Conservation (phyloP, 1,284 basidiomycete species). For the Microstroma glucosiphilum region DNA sequence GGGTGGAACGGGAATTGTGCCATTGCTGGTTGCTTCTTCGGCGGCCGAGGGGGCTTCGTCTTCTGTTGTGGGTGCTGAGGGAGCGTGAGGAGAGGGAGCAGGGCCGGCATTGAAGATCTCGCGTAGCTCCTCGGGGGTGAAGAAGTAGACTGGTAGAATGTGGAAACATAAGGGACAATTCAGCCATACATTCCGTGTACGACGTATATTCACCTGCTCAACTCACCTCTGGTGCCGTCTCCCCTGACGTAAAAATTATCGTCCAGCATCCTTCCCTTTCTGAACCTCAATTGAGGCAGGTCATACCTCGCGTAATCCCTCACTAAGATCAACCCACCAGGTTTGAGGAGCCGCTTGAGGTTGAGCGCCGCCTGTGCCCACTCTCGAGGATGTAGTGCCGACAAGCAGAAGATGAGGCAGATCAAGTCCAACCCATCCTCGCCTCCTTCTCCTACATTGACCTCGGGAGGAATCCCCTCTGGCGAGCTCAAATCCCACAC, state of each 20-base stretch:
- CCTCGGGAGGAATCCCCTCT: not conserved
- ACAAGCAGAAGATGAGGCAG: constrained; percentile 90
- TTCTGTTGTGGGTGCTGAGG: no score
- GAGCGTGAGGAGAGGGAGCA: no score
- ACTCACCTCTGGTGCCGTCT: not conserved
- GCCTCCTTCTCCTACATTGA: constrained; percentile 10
- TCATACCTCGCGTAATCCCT: constrained; percentile 95
- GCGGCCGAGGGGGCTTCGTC: no score
- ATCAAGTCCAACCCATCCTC: constrained; percentile 67
- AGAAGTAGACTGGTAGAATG: constrained; percentile 36
- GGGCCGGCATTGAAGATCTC: constrained; percentile 38
- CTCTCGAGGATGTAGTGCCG: constrained; percentile 86
- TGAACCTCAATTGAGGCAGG: constrained; percentile 81
- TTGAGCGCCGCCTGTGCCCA: constrained; percentile 83
- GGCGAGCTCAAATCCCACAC: constrained; percentile 78
- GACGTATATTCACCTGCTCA: not conserved
- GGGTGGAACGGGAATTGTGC: no score
- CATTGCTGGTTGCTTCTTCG: no score
- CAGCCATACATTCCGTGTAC: no score
- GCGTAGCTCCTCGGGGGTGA: constrained; percentile 37
- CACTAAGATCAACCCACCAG: constrained; percentile 74
- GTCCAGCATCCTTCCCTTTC: constrained; percentile 73
- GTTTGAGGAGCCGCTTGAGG: constrained; percentile 71
- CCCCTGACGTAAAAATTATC: constrained; percentile 61
- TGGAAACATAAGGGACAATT: no score